Base-by-base conservation (phyloP, 768 basidiomycete species). In the Leccinellum luteum region DNA sequence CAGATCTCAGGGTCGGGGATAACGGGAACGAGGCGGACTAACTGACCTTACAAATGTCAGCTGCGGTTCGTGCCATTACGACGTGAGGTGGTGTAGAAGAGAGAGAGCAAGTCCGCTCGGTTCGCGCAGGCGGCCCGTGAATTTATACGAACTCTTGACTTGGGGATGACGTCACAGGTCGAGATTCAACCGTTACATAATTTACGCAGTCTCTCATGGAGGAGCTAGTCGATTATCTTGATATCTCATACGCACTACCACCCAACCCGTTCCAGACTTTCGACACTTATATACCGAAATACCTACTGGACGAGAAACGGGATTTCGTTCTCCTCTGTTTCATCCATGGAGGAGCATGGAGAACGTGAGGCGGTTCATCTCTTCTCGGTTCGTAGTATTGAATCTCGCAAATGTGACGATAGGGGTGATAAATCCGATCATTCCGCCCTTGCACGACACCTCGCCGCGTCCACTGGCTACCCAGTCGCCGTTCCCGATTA, bases 291-390 rank as follows among this genome's bases (percentile, higher is more conserved):
- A 51, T 77, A 31, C 75, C 80, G 17, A 56, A 59, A 41, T 23
- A 52, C 21, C 48, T 25, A 19, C 15, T 31, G 5, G 41, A 43
- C 19, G 19, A 43, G 41, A 19, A 43, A 19, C 19, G 19, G 41
- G 41, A 43, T 43, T 19, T 43, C 19, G 19, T 6, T n/a, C 69
- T 91, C 44, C 66, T 92, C 38, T 83, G 84, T 64, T 92, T 91
- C 64, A 74, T 92, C 28, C 92, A 92, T 63, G 92, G 92, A 30
- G 92, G 92, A 32, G 92, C 91, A 23, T 94, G 92, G 92, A 76
- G 84, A 64, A 70, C 83, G 90, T 90, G 67, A 76, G 87, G 67
- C 51, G 3, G 55, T 51, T 59, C 38, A 31, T 58, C 49, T 28
- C 23, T 17, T 41, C 7, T 14, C 35, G 17, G 19, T 14, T 49